Conservation (phyloP, 306 rosid species). For the Abrus precatorius region DNA sequence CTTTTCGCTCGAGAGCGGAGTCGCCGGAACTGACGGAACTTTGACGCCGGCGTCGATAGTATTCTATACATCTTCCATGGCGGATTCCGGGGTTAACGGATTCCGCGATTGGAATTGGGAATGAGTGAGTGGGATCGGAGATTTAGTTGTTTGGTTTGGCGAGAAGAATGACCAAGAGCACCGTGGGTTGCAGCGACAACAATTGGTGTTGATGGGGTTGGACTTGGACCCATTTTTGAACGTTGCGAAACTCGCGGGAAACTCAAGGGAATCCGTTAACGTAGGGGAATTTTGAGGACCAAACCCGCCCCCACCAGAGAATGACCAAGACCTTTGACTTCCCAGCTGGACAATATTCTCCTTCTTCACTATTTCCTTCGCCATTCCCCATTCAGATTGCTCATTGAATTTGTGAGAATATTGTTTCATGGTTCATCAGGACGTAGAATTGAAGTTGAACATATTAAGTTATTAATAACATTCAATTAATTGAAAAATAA, state of each 20-base stretch:
- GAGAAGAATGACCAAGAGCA: background rate
- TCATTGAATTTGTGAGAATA: no score
- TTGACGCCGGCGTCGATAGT: conserved; percentile 70
- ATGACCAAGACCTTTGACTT: no score
- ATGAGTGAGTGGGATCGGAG: background rate
- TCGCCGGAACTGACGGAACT: conserved; percentile 74
- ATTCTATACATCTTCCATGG: conserved; percentile 96
- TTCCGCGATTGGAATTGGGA: conserved; percentile 59
- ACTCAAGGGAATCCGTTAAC: conserved; percentile 46
- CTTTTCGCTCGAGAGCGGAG: background rate
- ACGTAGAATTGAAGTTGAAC: no score
- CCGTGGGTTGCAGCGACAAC: background rate
- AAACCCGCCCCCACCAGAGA: no score
- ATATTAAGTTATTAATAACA: no score
- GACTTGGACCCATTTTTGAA: conserved; percentile 42
- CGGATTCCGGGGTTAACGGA: conserved; percentile 84
- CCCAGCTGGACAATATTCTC: no score
- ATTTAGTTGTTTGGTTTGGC: background rate
- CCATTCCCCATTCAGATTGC: no score
- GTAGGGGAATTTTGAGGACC: background rate
- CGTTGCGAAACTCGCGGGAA: conserved; percentile 61
- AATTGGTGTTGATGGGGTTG: conserved; percentile 15
- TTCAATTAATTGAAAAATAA: no score
- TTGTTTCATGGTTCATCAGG: no score
- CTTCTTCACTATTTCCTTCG: no score